Base-by-base conservation (phyloP, 495 filamentous ascomycete genomes). In the Aspergillus taichungensis region DNA sequence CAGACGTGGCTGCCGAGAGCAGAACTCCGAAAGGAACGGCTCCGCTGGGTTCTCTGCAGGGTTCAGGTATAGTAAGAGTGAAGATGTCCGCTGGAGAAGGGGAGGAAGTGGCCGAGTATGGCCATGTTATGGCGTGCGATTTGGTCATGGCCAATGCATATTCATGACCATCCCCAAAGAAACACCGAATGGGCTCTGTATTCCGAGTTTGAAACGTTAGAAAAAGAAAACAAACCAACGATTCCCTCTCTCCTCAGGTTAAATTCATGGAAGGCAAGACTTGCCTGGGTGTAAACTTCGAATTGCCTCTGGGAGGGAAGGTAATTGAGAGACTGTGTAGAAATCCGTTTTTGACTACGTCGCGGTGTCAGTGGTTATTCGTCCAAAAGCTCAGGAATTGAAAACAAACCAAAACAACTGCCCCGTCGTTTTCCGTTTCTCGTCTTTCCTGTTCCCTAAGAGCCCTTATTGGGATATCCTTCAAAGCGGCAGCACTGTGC, bases 61-160 rank as follows among this genome's bases (percentile, higher is more conserved):
- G 71, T 30, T 84, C 76, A 3, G 88, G 87, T 6, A 97, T 76
- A 5, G 78, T 74, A 53, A 97, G 83, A 0, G 76, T 78, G 51
- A 87, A 85, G 27, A 81, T 79, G 53, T 89, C 84, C 34, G 79
- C 75, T 6, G 82, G 75, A 6, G 74, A 67, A 18, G 76, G 72
- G 10, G 77, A 73, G 5, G 80, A 70, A 12, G 65, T 31, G 3
- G 60, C 50, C 5, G 63, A 79, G 60, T 96, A 97, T 40, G 86
- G 82, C 92, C 92, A 99, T 37, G 94, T 78, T 34, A 88, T 75
- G 39, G 89, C 94, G 54, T 87, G 77, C 1, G 78, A 80, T 38
- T 82, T 78, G 7, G 88, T 92, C 40, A 95, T 71, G 31, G 79
- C 79, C 30, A 97, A 70, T 32, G 84, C 94, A 60, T 88, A 84